These are phyloP conservation scores for Spiromastix sp. DNA, from an alignment of 2,329 filamentous ascomycete genomes.

Conservation along the genomic window DNA sequence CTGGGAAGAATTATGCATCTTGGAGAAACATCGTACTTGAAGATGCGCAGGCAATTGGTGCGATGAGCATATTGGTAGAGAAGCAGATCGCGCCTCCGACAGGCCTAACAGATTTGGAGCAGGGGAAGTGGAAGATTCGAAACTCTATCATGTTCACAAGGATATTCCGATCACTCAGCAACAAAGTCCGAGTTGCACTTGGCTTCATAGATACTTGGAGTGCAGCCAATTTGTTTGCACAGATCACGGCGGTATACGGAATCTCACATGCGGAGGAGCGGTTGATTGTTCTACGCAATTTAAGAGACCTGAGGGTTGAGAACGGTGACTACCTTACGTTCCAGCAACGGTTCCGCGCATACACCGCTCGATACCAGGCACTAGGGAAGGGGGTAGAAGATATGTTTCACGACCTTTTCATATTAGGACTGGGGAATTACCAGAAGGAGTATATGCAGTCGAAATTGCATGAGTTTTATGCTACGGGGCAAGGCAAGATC, in stretches of 20 bases:
- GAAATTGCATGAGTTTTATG: background rate
- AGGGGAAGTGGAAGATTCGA: background rate
- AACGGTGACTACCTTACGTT: background rate
- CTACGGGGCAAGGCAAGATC: background rate
- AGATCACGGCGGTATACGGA: background rate
- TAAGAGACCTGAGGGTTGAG: background rate
- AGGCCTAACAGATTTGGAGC: too few relatives aligned
- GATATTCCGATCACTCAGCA: slow-evolving; percentile 1
- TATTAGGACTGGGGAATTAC: background rate
- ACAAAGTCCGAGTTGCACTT: background rate
- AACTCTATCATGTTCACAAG: background rate
- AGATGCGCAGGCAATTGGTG: slow-evolving; percentile 1
- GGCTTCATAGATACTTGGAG: background rate
- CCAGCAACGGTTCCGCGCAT: background rate
- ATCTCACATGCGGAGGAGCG: background rate
- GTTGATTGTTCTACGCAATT: background rate
- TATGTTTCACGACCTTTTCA: background rate
- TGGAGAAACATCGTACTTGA: background rate
- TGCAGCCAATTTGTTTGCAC: background rate
- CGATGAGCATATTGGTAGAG: background rate
- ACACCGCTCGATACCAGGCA: too few relatives aligned
- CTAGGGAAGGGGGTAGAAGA: background rate
- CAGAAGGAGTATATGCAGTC: background rate
- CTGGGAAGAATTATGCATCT: background rate
- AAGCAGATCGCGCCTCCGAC: background rate